A percentile compares a stretch with the other conserved stretches of the same genome.
These are phyloP conservation scores for Calocybe gangraenosa DNA, from an alignment of 768 basidiomycete genomes.

Conservation along the genomic window DNA sequence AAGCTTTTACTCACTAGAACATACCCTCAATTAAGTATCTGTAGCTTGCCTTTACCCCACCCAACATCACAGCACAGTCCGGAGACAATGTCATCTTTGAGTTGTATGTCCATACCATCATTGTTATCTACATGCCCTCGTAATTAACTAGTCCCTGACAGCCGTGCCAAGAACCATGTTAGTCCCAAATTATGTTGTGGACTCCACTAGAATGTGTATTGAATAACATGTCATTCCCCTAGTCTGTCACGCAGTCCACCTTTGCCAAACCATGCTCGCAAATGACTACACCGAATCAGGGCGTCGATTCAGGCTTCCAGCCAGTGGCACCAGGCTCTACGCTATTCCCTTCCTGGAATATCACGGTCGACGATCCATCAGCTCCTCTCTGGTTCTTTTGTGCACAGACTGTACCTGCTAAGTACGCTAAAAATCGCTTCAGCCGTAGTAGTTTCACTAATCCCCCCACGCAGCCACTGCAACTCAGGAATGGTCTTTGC, in stretches of 20 bases:
- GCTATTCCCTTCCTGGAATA: constrained; percentile 36
- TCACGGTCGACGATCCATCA: constrained; percentile 42
- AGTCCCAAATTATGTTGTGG: background rate
- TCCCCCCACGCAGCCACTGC: constrained; percentile 38
- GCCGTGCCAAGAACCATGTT: constrained; percentile 41
- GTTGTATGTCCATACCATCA: constrained; percentile 34
- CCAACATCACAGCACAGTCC: constrained; percentile 32
- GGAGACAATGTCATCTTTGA: constrained; percentile 52
- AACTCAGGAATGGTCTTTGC: constrained; percentile 58
- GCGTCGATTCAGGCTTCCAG: constrained; percentile 52
- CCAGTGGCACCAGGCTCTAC: constrained; percentile 28
- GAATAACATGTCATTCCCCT: background rate
- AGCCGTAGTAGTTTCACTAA: too few species aligned
- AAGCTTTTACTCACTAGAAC: background rate
- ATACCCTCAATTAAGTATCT: background rate
- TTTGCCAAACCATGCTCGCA: constrained; percentile 49
- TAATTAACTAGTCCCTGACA: constrained; percentile 10
- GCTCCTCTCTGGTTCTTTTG: constrained; percentile 63
- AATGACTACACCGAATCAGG: constrained; percentile 28
- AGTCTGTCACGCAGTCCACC: constrained; percentile 60
- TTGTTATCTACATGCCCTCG: background rate
- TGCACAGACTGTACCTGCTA: constrained; percentile 33
- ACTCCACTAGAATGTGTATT: background rate
- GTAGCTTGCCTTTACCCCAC: constrained; percentile 37
- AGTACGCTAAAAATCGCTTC: constrained; percentile 13